Evolutionary conservation across 139 green algal species (phyloP).

Genomic region (Asterochloris sp.): DNA sequence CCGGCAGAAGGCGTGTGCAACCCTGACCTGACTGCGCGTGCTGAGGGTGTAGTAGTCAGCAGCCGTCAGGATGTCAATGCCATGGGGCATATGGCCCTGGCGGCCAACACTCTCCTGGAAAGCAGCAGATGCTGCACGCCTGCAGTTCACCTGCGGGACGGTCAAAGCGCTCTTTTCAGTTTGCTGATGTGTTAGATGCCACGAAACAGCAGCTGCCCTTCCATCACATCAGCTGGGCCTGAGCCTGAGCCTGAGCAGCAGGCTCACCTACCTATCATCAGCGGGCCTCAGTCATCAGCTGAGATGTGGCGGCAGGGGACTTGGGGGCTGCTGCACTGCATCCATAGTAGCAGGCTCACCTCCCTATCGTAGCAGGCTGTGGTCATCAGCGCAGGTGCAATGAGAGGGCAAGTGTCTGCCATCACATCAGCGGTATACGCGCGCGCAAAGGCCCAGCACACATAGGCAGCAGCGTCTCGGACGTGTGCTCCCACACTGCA

Average conservation of each 20-base stretch:
- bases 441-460: conserved; percentile 94
- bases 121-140: conserved; percentile 87
- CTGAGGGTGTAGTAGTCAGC: conserved; percentile 92
- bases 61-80: conserved; percentile 84
- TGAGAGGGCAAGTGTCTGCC: conserved; percentile 20
- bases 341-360: conserved; percentile 35
- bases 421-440: conserved; percentile 75
- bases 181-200: no score
- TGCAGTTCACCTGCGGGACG: conserved; percentile 64
- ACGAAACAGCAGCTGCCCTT: no score
- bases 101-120: conserved; percentile 96
- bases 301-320: neutral
- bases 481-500: conserved; percentile 88
- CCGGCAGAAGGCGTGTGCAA: neutral
- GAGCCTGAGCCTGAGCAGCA: neutral
- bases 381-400: conserved; percentile 82
- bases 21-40: conserved; percentile 27
- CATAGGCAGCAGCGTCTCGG: conserved; percentile 93
- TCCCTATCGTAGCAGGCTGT: conserved; percentile 89
- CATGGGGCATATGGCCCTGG: conserved; percentile 73
- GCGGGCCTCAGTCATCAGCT: neutral
- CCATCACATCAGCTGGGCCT: no score
- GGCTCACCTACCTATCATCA: neutral
- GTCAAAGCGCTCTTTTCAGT: neutral
- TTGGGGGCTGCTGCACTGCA: neutral